Evolutionary conservation across 371 early-diverging fungal genomes (phyloP), one percentile per base, ranked within the genome.

Genomic region (Actinomortierella ambigua): DNA sequence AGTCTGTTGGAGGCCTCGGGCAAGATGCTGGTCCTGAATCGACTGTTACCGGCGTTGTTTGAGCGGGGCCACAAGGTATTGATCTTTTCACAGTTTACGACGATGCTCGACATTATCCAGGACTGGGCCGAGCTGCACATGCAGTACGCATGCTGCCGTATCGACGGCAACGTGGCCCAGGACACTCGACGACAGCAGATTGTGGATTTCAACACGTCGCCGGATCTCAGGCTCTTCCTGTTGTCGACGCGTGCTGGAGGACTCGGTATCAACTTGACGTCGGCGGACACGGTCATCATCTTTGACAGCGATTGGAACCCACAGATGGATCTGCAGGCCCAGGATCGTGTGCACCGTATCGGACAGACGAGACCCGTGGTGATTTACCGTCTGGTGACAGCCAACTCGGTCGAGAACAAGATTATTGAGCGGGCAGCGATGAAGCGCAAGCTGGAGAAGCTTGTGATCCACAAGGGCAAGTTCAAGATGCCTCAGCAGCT

Each of bases 211-310:
- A 93, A 93, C 70, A 79, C 63, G 18, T 69, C 82, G 62, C 76
- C 78, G 4, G 63, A 78, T 6, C 63, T 73, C 27, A 91, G 89
- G 57, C 77, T 99, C 22, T 99, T 99, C 73, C 79, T 99, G 44
- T 77, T 99, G 26, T 93, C 95, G 28, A 99, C 99, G 0, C 87
- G 99, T 52, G 98, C 99, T 20, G 99, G 98, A 68, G 95, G 97
- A 0, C 77, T 98, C 40, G 97, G 97, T 53, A 94, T 98, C 69
- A 98, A 98, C 61, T 78, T 98, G 63, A 92, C 94, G 11, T 88
- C 95, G 1, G 98, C 98, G 4, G 98, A 98, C 76, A 96, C 96
- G 0, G 98, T 97, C 3, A 86, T 96, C 22, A 79, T 98, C 20
- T 94, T 89, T 75, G 98, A 97, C 70, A 92, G 91, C 50, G 97